Conservation (phyloP, 164 flowering plant species). For the Aristolochia fimbriata region DNA sequence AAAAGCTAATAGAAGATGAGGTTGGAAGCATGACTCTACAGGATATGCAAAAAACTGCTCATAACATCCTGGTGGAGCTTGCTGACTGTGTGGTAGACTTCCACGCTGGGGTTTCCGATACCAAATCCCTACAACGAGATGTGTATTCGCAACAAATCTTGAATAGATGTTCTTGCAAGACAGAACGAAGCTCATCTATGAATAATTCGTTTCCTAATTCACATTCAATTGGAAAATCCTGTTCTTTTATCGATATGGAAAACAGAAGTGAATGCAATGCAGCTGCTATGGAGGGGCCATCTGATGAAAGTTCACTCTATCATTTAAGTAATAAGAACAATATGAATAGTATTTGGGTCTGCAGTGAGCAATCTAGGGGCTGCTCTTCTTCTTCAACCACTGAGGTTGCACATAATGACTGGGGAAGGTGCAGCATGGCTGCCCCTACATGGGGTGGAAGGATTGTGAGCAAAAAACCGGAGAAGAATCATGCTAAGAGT, state of each 20-base stretch:
- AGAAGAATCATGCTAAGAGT: conserved; percentile 37
- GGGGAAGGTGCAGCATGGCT: conserved; percentile 63
- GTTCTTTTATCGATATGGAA: conserved; percentile 37
- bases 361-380: conserved; percentile 43
- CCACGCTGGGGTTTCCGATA: conserved; percentile 29
- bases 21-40: conserved; percentile 28
- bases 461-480: conserved; percentile 67
- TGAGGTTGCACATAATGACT: conserved; percentile 50
- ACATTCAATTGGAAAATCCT: conserved; percentile 31
- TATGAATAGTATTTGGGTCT: conserved; percentile 40
- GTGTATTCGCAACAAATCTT: conserved; percentile 25
- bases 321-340: conserved; percentile 23
- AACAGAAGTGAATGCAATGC: conserved; percentile 30
- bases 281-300: conserved; percentile 69
- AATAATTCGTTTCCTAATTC: conserved; percentile 28
- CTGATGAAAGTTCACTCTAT: conserved; percentile 61
- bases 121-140: conserved; percentile 24
- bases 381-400: conserved; percentile 41
- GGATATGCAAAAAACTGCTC: conserved; percentile 35
- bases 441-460: conserved; percentile 90
- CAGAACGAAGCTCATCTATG: conserved; percentile 28
- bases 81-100: conserved; percentile 48
- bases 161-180: conserved; percentile 27
- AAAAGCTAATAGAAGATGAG: conserved; percentile 33
- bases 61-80: conserved; percentile 45